These are phyloP conservation scores for Acanthamoeba lenticulata DNA, from an alignment of 208 protist species.

Conservation along the genomic window DNA sequence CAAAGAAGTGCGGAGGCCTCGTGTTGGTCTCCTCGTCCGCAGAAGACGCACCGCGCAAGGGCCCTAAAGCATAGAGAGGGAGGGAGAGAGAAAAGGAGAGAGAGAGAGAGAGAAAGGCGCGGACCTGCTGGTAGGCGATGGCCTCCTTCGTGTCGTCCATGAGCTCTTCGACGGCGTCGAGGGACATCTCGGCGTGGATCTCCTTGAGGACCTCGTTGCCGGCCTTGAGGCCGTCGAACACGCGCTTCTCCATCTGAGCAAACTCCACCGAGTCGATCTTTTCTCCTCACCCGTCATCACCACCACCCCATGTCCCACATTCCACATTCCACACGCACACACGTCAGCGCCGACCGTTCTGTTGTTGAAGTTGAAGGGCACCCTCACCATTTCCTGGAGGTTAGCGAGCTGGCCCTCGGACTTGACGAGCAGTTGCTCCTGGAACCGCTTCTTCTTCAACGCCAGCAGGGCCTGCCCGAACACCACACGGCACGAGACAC, in stretches of 20 bases:
- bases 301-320: background rate
- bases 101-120: background rate
- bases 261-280: constrained; percentile 78
- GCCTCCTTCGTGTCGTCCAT: constrained; percentile 80
- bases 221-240: constrained; percentile 74
- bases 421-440: constrained; percentile 74
- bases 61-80: background rate
- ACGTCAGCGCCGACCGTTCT: background rate
- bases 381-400: constrained; percentile 76
- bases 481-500: background rate
- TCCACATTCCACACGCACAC: background rate
- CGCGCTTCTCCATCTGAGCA: constrained; percentile 74
- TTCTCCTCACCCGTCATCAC: background rate
- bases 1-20: background rate
- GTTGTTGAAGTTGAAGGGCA: background rate
- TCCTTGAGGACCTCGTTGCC: constrained; percentile 76
- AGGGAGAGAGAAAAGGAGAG: background rate
- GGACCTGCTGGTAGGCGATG: constrained; percentile 74
- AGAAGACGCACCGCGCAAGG: background rate
- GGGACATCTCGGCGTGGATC: constrained; percentile 76
- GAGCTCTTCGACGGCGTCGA: constrained; percentile 78
- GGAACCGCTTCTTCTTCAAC: constrained; percentile 83
- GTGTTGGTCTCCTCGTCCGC: background rate
- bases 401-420: constrained; percentile 74
- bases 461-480: constrained; percentile 72